Conservation (phyloP, 306 rosid genomes). For the Aeschynomene evenia region DNA sequence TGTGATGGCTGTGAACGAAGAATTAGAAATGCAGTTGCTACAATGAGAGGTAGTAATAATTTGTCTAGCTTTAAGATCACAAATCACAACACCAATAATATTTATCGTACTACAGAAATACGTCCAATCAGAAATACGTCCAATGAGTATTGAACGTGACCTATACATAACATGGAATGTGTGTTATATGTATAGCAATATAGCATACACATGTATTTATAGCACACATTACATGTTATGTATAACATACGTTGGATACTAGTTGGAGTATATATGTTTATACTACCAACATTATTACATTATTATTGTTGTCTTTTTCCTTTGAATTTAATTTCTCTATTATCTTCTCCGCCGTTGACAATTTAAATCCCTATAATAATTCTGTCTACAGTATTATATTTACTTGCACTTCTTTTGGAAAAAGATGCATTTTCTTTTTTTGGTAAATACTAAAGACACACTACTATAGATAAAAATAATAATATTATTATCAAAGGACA, state of each 20-base stretch:
- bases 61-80: constrained; percentile 3
- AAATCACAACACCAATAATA: too few species aligned
- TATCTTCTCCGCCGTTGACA: neutral
- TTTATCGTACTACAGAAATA: too few species aligned
- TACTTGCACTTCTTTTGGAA: neutral
- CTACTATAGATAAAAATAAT: neutral
- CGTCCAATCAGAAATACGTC: too few species aligned
- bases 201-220: too few species aligned
- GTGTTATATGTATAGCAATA: too few species aligned
- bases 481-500: neutral
- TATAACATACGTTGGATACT: too few species aligned
- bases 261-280: too few species aligned
- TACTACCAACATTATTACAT: too few species aligned
- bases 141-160: too few species aligned
- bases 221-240: too few species aligned
- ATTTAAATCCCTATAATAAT: neutral
- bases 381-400: neutral
- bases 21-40: constrained; percentile 66
- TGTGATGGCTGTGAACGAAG: constrained; percentile 94
- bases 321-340: neutral
- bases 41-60: constrained; percentile 59
- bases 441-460: neutral
- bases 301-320: neutral
- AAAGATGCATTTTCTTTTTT: neutral
- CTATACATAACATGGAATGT: too few species aligned